Percentiles rank a stretch among this genome's conserved stretches.
Conservation (phyloP, 805 yeast genomes). For the Nakazawaea molendinolei region DNA sequence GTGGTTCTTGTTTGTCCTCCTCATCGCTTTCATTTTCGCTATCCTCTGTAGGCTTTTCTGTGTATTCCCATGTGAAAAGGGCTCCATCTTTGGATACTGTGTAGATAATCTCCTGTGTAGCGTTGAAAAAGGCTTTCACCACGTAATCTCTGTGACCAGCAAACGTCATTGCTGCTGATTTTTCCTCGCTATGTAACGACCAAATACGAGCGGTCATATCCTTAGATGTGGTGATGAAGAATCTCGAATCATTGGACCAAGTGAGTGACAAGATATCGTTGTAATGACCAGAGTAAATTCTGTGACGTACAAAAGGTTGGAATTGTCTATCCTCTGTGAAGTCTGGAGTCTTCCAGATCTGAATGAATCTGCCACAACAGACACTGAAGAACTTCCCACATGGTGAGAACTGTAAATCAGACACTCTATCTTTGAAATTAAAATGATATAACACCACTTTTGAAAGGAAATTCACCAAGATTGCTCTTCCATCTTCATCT, state of each 20-base stretch:
- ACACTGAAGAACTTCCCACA: constrained; percentile 85
- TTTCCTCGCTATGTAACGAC: constrained; percentile 66
- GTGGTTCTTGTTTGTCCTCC: constrained; percentile 28
- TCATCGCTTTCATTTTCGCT: constrained; percentile 35
- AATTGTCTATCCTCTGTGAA: constrained; percentile 80
- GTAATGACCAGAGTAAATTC: constrained; percentile 90
- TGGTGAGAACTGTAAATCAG: constrained; percentile 76
- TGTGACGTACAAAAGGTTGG: constrained; percentile 89
- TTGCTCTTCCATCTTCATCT: constrained; percentile 90
- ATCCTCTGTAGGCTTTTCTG: constrained; percentile 44
- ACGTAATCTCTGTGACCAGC: constrained; percentile 93
- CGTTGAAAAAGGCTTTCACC: constrained; percentile 77
- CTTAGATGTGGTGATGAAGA: constrained; percentile 77
- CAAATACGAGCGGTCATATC: constrained; percentile 86
- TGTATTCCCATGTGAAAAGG: constrained; percentile 84
- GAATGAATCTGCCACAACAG: constrained; percentile 75
- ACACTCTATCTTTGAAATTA: constrained; percentile 78
- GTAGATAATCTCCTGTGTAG: constrained; percentile 83
- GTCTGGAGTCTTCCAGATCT: constrained; percentile 91
- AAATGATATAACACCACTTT: constrained; percentile 88
- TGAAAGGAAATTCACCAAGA: constrained; percentile 76
- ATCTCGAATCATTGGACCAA: constrained; percentile 91
- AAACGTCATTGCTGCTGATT: constrained; percentile 73
- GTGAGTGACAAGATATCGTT: constrained; percentile 69
- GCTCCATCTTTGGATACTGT: constrained; percentile 96